Evolutionary conservation across 2,329 filamentous ascomycete genomes (phyloP).

Genomic region (Helicocarpus griseus): DNA sequence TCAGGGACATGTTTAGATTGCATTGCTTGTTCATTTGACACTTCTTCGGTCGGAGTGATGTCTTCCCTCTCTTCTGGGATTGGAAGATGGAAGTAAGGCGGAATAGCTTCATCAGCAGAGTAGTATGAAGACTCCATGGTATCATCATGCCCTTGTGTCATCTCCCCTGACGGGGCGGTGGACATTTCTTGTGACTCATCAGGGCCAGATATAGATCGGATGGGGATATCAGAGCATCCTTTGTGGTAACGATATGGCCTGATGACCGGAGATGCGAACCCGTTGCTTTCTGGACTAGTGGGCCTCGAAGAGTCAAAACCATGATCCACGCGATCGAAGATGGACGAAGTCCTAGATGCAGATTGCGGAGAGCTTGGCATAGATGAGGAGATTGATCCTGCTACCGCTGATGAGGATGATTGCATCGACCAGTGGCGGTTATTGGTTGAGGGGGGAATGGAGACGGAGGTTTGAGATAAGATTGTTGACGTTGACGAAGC

Average conservation of each 20-base stretch:
- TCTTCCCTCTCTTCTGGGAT: conserved; percentile 33
- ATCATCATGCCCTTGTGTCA: background rate
- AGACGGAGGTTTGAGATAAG: conserved; percentile 54
- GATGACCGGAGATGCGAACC: conserved; percentile 54
- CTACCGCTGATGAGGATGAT: conserved; percentile 52
- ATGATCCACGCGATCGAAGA: conserved; percentile 66
- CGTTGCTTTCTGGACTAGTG: conserved; percentile 70
- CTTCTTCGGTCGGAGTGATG: background rate
- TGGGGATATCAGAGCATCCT: conserved; percentile 47
- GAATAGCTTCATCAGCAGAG: background rate
- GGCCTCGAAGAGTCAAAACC: conserved; percentile 61
- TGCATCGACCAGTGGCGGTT: conserved; percentile 55
- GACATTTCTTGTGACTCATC: background rate
- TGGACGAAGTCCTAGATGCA: conserved; percentile 57
- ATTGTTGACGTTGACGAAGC: conserved; percentile 46
- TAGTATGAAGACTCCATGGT: background rate
- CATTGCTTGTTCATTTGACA: background rate
- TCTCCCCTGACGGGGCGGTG: background rate
- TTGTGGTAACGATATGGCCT: conserved; percentile 48
- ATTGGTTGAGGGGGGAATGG: conserved; percentile 41
- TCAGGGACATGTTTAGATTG: background rate
- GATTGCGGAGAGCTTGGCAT: conserved; percentile 74
- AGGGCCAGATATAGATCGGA: conserved; percentile 23
- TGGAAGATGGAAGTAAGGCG: conserved; percentile 19
- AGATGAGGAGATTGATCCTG: conserved; percentile 55